Evolutionary conservation across 2,329 filamentous ascomycete species (phyloP), one percentile per base, ranked within the genome.

Genomic region (Xylaria sp.): DNA sequence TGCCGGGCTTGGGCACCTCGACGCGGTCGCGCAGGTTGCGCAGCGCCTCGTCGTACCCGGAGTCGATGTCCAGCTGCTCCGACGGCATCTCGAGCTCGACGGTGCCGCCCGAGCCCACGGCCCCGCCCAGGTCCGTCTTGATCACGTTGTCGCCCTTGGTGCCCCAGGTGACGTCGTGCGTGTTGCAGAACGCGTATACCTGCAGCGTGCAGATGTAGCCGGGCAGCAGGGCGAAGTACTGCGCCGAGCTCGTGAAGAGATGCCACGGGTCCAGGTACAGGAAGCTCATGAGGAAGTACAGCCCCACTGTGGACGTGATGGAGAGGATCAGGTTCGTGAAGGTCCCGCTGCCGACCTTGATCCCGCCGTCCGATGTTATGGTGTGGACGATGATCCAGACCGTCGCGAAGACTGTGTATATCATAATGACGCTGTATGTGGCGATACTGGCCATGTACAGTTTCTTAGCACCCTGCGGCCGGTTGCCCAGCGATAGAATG

Each of bases 131-230:
- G 79, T 99, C 97, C 8, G 92, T 98, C 81, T 93, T 91, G 76
- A 96, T 91, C 44, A 97, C 90, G 81, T 99, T 99, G 86, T 99
- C 96, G 66, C 96, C 96, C 83, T 99, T 99, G 55, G 96, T 99
- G 54, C 96, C 96, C 96, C 96, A 99, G 0, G 94, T 97, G 23
- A 99, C 94, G 80, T 99, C 96, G 87, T 99, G 96, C 0, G 95
- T 97, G 84, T 99, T 99, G 85, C 96, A 98, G 82, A 99, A 99
- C 52, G 96, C 96, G 82, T 99, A 99, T 23, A 98, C 94, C 81
- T 99, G 96, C 2, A 99, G 87, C 0, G 94, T 98, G 84, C 96
- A 98, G 81, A 99, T 97, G 84, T 98, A 99, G 48, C 87, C 91
- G 0, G 96, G 96, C 44, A 99, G 86, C 32, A 99, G 89, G 56